Conservation (phyloP, 2,329 filamentous ascomycete genomes). For the Cladorrhinum sp. region DNA sequence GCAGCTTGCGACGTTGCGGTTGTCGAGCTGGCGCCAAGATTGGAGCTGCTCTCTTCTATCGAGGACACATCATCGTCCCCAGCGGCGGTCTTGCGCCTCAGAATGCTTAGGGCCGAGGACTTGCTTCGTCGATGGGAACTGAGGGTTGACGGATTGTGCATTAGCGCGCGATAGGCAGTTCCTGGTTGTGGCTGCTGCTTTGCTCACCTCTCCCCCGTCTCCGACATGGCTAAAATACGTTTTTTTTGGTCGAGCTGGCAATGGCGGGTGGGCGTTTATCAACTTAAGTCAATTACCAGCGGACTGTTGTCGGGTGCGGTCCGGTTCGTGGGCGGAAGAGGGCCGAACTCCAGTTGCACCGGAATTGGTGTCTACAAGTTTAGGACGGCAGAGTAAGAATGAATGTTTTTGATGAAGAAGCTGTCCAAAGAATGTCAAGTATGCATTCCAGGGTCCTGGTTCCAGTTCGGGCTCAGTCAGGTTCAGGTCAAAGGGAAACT, state of each 20-base stretch:
- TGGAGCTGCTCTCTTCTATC: constrained; percentile 44
- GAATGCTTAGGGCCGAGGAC: constrained; percentile 51
- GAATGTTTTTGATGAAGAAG: background rate
- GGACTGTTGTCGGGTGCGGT: background rate
- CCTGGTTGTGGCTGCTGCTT: background rate
- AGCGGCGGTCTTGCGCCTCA: constrained; percentile 50
- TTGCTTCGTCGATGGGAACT: constrained; percentile 52
- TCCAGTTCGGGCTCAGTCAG: background rate
- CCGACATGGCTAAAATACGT: constrained; percentile 19
- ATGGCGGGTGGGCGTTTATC: background rate
- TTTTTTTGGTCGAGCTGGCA: background rate
- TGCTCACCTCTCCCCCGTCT: constrained; percentile 28
- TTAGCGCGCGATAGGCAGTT: background rate
- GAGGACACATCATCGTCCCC: constrained; percentile 48
- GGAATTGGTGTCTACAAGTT: background rate
- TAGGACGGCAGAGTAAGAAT: background rate
- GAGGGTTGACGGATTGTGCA: background rate
- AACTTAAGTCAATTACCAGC: background rate
- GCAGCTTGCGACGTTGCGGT: constrained; percentile 32
- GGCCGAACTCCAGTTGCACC: background rate
- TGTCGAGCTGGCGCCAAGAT: constrained; percentile 35
- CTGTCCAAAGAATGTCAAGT: background rate
- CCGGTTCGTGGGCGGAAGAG: background rate
- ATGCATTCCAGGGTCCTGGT: background rate
- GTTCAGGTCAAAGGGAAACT: background rate